Base-by-base conservation (phyloP, 1,284 basidiomycete species). In the Austroboletus niveus region DNA sequence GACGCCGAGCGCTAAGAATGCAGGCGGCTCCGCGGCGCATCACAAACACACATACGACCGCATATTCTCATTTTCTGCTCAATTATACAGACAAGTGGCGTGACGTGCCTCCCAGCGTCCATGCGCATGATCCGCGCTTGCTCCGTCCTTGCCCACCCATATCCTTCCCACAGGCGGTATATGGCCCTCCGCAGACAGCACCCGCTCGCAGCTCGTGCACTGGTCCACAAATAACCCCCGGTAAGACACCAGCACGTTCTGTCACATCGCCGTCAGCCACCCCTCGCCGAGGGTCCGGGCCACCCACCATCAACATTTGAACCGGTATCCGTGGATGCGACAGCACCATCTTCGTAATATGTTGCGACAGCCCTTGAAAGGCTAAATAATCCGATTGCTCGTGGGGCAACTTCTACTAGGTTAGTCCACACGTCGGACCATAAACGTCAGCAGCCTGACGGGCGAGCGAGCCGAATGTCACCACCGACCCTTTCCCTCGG, bases 111-210 rank as follows among this genome's bases (percentile, higher is more conserved):
- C 74, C 83, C 84, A 85, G 4, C 55, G 61, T 8, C 69, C 73
- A 10, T 34, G 34, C 5, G 10, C 38, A 45, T 58, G 54, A 50
- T 65, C 64, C 48, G 53, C n/a, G 0, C 14, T 27, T 8, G 43
- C 15, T n/a, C 0, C 35, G 11, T 47, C 52, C 46, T 52, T 57
- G 5, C 66, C 72, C n/a, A 64, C 70, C 80, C 81, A 86, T 34
- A 79, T 62, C 38, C 86, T 78, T 30, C 79, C 82, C 7, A 88
- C 83, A 0, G 86, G 82, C 1, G 87, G 87, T 14, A 85, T 72
- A 62, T 87, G 84, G 0, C 81, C 83, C 55, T 88, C 86, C 1
- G 72, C 69, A 0, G 84, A 84, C 15, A 89, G 69, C 24, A 89
- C 80, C 11, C 85, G 78, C 45, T 76, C 69, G 59, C 87, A 89